A percentile compares a stretch with the other conserved stretches of the same genome.
These are phyloP conservation scores for Aquanectria penicillioides DNA, from an alignment of 2,329 filamentous ascomycete genomes.

Conservation along the genomic window DNA sequence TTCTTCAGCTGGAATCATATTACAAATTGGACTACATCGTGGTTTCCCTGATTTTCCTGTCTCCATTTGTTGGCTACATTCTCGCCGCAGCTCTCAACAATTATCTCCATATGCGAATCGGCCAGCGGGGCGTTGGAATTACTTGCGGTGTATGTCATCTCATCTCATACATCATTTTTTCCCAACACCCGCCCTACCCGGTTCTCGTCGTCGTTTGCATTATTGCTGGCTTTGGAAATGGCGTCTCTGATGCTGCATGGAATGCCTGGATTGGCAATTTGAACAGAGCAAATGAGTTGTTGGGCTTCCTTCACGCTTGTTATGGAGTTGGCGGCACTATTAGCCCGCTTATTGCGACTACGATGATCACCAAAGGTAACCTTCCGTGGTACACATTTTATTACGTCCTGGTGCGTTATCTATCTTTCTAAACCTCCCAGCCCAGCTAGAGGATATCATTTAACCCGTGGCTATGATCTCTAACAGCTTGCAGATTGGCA, in stretches of 20 bases:
- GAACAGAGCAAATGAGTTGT: constrained; percentile 73
- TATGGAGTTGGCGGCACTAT: constrained; percentile 77
- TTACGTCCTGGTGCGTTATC: constrained; percentile 72
- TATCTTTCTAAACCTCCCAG: not conserved
- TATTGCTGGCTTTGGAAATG: constrained; percentile 76
- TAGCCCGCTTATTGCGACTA: constrained; percentile 75
- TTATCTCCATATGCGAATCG: constrained; percentile 41
- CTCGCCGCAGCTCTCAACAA: constrained; percentile 71
- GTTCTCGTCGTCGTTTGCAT: constrained; percentile 72
- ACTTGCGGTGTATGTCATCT: constrained; percentile 69
- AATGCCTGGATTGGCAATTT: constrained; percentile 71
- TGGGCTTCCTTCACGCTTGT: constrained; percentile 74
- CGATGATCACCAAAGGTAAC: constrained; percentile 70
- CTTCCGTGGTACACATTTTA: constrained; percentile 78
- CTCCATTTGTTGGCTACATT: constrained; percentile 72
- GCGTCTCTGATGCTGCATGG: constrained; percentile 67
- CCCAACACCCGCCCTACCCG: constrained; percentile 73
- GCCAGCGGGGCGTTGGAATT: constrained; percentile 66
- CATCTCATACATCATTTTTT: constrained; percentile 68
- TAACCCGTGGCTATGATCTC: too few species aligned
- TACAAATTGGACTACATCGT: constrained; percentile 70
- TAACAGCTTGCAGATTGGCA: constrained; percentile 22
- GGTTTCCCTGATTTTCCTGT: constrained; percentile 70
- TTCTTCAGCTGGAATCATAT: constrained; percentile 51
- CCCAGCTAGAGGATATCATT: not conserved